Conservation (phyloP, 2,329 filamentous ascomycete species). For the Colletotrichum musae region DNA sequence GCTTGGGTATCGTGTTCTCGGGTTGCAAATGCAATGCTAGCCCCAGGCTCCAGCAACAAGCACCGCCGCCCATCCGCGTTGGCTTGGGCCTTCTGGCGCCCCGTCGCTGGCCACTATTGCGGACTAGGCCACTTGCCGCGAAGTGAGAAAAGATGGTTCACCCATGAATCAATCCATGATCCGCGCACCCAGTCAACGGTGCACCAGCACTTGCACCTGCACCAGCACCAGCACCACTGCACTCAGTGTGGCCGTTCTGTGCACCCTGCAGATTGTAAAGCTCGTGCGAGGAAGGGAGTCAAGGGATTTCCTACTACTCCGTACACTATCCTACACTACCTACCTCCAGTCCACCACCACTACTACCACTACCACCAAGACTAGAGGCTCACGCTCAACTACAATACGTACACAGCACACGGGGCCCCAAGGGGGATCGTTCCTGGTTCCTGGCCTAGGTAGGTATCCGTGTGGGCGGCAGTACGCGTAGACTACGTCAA, state of each 20-base stretch:
- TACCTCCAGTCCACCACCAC: no score
- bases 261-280: not conserved
- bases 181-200: not conserved
- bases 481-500: not conserved
- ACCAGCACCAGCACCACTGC: no score
- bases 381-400: no score
- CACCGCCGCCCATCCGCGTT: conserved; percentile 21
- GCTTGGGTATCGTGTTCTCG: conserved; percentile 25
- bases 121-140: conserved; percentile 18
- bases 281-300: not conserved
- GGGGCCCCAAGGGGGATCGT: not conserved
- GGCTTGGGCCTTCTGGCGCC: conserved; percentile 26
- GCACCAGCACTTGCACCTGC: no score
- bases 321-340: no score
- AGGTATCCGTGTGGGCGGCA: not conserved
- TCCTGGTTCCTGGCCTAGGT: not conserved
- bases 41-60: conserved; percentile 12
- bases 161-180: not conserved
- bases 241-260: not conserved
- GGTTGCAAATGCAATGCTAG: conserved; percentile 8
- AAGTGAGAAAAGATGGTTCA: not conserved
- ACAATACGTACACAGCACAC: no score
- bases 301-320: not conserved
- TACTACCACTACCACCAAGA: not conserved
- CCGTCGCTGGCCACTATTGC: conserved; percentile 1